Base-by-base conservation (phyloP, 2,329 filamentous ascomycete species). In the Aspergillus texensis region DNA sequence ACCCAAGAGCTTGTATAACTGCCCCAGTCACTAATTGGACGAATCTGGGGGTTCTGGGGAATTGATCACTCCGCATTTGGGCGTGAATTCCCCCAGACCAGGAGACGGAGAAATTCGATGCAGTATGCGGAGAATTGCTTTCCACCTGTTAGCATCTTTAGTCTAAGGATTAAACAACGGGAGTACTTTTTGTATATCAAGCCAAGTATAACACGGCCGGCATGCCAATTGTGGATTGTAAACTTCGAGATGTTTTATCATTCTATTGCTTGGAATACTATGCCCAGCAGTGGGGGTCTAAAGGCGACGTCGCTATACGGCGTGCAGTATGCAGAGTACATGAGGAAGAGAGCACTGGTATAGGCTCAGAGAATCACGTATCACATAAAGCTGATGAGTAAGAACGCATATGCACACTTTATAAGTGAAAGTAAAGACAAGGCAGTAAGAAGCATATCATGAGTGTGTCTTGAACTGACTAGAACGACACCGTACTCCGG, bases 71-170 rank as follows among this genome's bases (percentile, higher is more conserved):
- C 48, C 54, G 55, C 26, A 43, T 50, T 48, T 30, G 12, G n/a
- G 32, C 34, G 24, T 45, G 39, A 8, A 46, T 45, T 52, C 52
- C 39, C 28, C 43, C 34, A 58, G 58, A 56, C 41, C 61, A 57
- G 55, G 45, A 53, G 62, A 64, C 67, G 69, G 70, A 71, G 65
- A 70, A 72, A 70, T 68, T 56, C 45, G 26, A 58, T 16, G 54
- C 36, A 50, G 45, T 52, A 45, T 61, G 57, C 67, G 68, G 68
- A 67, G 53, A 69, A 70, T 65, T 67, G 62, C 32, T 57, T 68
- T 63, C 68, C 68, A 56, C 66, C 67, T 70, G 67, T 70, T 34
- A 62, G 52, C 24, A 39, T 56, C 50, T n/a, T 36, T 28, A 24
- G 16, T 16, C 45, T 16, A 14, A 24, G 45, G 6, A 9, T 48